Evolutionary conservation across 2,329 filamentous ascomycete genomes (phyloP).

Genomic region (Aspergillus piperis): DNA sequence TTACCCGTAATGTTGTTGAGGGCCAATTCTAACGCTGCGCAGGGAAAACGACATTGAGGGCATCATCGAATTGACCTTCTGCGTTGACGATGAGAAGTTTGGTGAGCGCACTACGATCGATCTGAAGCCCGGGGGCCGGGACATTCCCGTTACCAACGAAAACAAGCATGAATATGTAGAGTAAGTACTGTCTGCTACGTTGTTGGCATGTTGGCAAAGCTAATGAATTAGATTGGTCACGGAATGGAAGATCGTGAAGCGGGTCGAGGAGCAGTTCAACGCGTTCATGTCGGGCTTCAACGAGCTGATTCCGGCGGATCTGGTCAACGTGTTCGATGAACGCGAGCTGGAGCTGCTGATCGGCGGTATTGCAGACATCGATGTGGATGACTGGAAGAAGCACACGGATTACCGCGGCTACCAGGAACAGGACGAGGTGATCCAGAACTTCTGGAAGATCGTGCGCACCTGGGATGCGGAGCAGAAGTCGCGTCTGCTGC

Average conservation of each 20-base stretch:
- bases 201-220: not conserved
- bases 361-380: slow-evolving; percentile 98
- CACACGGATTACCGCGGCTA: slow-evolving; percentile 99
- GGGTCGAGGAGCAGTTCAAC: slow-evolving; percentile 96
- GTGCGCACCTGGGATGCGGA: slow-evolving; percentile 97
- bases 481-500: slow-evolving; percentile 92
- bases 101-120: slow-evolving; percentile 93
- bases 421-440: slow-evolving; percentile 95
- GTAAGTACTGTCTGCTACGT: slow-evolving; percentile 47
- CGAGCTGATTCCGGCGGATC: slow-evolving; percentile 91
- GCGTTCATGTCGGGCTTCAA: slow-evolving; percentile 97
- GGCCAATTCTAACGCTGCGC: slow-evolving; percentile 22
- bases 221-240: slow-evolving; percentile 70
- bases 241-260: slow-evolving; percentile 98
- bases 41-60: slow-evolving; percentile 94
- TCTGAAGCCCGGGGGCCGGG: slow-evolving; percentile 81
- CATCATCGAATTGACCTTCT: slow-evolving; percentile 93
- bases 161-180: slow-evolving; percentile 99
- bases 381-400: slow-evolving; percentile 99
- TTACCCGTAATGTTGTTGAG: slow-evolving; percentile 13
- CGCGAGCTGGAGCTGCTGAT: slow-evolving; percentile 94
- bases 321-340: slow-evolving; percentile 98
- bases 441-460: slow-evolving; percentile 96
- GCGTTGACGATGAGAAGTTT: slow-evolving; percentile 95
- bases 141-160: slow-evolving; percentile 96